These are phyloP conservation scores for Phalaenopsis equestris DNA, from an alignment of 106 monocot species.

Conservation along the genomic window DNA sequence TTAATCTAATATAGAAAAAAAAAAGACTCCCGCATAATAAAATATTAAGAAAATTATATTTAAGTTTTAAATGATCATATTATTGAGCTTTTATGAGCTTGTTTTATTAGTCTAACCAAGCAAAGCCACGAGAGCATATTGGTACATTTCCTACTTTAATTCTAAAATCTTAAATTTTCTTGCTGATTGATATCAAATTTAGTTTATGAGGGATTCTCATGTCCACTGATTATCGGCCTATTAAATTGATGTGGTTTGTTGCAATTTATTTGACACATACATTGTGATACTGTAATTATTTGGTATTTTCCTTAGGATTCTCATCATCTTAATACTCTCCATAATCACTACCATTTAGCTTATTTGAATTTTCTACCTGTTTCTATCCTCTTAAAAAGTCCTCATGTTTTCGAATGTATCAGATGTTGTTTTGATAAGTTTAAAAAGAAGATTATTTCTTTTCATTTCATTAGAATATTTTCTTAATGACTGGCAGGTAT, in stretches of 20 bases:
- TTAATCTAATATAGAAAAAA: too few species aligned
- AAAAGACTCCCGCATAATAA: too few species aligned
- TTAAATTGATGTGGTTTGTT: neutral
- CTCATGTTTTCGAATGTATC: neutral
- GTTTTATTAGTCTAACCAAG: too few species aligned
- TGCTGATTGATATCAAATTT: neutral
- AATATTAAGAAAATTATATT: too few species aligned
- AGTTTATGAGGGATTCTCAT: neutral
- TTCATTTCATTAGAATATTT: neutral
- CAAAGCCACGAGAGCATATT: too few species aligned
- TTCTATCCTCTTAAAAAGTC: neutral
- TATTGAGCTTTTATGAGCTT: too few species aligned
- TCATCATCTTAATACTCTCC: neutral
- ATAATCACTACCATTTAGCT: neutral
- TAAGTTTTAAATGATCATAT: too few species aligned
- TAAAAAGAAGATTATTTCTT: slow-evolving; percentile 1
- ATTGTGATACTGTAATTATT: neutral
- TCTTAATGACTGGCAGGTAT: slow-evolving; percentile 41
- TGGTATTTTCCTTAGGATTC: neutral
- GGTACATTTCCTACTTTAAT: too few species aligned
- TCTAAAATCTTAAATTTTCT: neutral
- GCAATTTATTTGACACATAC: neutral
- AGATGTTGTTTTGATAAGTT: neutral
- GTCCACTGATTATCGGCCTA: neutral
- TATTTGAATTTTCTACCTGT: neutral